Percentiles rank a stretch among this genome's conserved stretches.
phyloP scores from a whole-genome alignment of 2,329 filamentous ascomycete species.

The Didymella pinodella region DNA sequence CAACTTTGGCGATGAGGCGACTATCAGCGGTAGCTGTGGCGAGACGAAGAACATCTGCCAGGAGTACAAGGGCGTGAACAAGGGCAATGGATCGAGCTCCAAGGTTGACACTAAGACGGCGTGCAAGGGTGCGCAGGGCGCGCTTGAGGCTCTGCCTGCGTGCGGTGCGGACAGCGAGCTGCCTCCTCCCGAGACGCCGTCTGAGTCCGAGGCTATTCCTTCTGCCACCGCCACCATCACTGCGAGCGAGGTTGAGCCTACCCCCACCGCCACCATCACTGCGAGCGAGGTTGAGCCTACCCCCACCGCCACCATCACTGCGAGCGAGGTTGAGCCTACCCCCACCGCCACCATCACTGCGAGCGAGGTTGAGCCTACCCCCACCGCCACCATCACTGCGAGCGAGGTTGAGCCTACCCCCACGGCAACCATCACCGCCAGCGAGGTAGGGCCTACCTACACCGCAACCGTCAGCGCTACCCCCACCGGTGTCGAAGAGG shows the following conservation, averaged over 20 bases:
- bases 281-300: background rate
- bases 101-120: constrained; percentile 27
- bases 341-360: too few species aligned
- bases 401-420: background rate
- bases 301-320: background rate
- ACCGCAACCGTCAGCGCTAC: too few species aligned
- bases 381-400: background rate
- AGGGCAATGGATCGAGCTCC: constrained; percentile 25
- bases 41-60: constrained; percentile 31
- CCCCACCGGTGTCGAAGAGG: background rate
- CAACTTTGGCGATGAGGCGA: constrained; percentile 59
- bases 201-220: background rate
- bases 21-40: constrained; percentile 53
- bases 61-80: constrained; percentile 37
- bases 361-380: too few species aligned
- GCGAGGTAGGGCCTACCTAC: too few species aligned
- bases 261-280: background rate
- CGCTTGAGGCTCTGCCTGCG: constrained; percentile 27
- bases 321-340: too few species aligned
- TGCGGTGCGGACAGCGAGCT: constrained; percentile 15
- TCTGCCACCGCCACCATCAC: background rate
- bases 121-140: constrained; percentile 29
- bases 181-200: background rate
- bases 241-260: background rate
- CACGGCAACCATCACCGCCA: background rate